phyloP scores from a whole-genome alignment of 1,284 basidiomycete species.

The Schizophyllum commune region DNA sequence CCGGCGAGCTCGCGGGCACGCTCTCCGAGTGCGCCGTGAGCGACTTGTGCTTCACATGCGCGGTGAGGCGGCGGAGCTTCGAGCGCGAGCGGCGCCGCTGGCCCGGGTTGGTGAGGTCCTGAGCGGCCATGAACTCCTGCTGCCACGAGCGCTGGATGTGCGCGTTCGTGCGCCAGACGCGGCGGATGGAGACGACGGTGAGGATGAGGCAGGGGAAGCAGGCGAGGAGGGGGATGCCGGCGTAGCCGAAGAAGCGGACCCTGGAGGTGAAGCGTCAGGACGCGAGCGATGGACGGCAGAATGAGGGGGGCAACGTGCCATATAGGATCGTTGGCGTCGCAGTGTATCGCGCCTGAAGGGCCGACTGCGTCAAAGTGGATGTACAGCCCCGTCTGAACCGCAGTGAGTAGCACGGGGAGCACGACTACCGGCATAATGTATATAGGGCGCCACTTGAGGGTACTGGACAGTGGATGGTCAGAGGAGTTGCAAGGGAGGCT shows the following conservation, averaged over 20 bases:
- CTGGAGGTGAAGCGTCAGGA: conserved; percentile 21
- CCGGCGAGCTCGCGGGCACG: not conserved
- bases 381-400: conserved; percentile 34
- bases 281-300: not conserved
- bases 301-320: conserved; percentile 33
- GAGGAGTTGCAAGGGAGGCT: conserved; percentile 1
- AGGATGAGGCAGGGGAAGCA: conserved; percentile 44
- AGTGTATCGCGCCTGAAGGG: conserved; percentile 43
- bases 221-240: conserved; percentile 45
- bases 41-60: not conserved
- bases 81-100: conserved; percentile 8
- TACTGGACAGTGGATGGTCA: conserved; percentile 17
- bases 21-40: not conserved
- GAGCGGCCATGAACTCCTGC: conserved; percentile 17
- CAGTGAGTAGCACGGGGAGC: conserved; percentile 40
- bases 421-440: conserved; percentile 35
- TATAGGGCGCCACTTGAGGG: conserved; percentile 32
- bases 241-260: conserved; percentile 54
- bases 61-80: not conserved
- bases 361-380: conserved; percentile 35
- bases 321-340: conserved; percentile 42
- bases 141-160: conserved; percentile 28
- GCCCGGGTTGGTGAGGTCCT: conserved; percentile 18
- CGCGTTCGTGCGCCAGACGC: conserved; percentile 27
- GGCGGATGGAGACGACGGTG: conserved; percentile 34